Base-by-base conservation (phyloP, 371 early-diverging fungal species). In the Actinomortierella wolfii region DNA sequence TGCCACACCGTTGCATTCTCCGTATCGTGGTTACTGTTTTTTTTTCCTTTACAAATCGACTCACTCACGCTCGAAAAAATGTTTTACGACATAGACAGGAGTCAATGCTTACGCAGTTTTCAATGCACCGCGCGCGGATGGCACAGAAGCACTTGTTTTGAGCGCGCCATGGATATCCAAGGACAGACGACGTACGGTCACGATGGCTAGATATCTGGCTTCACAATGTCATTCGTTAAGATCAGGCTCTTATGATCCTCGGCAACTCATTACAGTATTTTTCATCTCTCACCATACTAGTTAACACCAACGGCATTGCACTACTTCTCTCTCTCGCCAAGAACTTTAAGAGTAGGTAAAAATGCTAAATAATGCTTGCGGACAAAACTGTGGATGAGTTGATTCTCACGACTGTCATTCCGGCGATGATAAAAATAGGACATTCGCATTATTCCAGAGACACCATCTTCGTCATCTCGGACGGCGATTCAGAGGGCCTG, bases 61-160 rank as follows among this genome's bases (percentile, higher is more conserved):
- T 64, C 54, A 18, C 18, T 8, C 14, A 23, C 28, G 8, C 21
- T 44, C n/a, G 54, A 21, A 9, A 4, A 5, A 17, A n/a, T 21
- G 2, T n/a, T 20, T 34, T 11, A 6, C 11, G 4, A 11, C 7
- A 34, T 47, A 76, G 77, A 46, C 49, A 18, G 93, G 92, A 0
- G 79, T 83, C 34, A 96, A 96, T 79, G 86, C 90, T n/a, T 94
- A 91, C 68, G 95, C 91, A 3, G 83, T 95, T 8, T 79, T 92
- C 54, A 81, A 89, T 28, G 92, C 97, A 15, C 94, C 94, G 15
- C 79, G 95, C 5, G 88, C 90, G 40, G 96, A 97, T 67, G 93
- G 94, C 3, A 93, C 95, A 26, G 97, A 97, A 76, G 91, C 94
- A 11, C 65, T 97, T 41, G 83, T 96, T 4, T 67, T 97, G 15